Conservation (phyloP, 2,329 filamentous ascomycete species). For the Nothomitra cinnamomea region DNA sequence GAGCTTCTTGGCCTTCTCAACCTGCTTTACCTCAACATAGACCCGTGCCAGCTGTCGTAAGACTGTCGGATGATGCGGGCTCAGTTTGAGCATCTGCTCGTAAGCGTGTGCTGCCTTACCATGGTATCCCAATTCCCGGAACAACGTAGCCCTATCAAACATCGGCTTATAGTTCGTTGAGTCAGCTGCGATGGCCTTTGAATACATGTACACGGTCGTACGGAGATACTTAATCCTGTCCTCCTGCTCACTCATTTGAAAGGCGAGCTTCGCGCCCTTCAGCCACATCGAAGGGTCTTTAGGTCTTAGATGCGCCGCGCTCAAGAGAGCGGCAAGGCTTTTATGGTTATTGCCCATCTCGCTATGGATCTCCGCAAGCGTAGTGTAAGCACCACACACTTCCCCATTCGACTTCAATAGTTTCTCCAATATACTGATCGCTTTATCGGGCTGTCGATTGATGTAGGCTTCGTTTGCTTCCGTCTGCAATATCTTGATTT, state of each 20-base stretch:
- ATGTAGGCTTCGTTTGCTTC: slow-evolving; percentile 31
- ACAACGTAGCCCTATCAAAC: slow-evolving; percentile 36
- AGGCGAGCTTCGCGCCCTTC: slow-evolving; percentile 36
- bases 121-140: slow-evolving; percentile 31
- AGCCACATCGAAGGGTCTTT: slow-evolving; percentile 39
- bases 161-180: slow-evolving; percentile 34
- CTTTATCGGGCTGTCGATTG: slow-evolving; percentile 28
- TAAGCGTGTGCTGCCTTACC: slow-evolving; percentile 32
- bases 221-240: slow-evolving; percentile 25
- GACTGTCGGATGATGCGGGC: slow-evolving; percentile 36
- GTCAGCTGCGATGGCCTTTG: slow-evolving; percentile 35
- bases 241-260: slow-evolving; percentile 24
- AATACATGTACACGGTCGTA: slow-evolving; percentile 35
- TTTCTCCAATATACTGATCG: slow-evolving; percentile 25
- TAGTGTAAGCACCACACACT: slow-evolving; percentile 42
- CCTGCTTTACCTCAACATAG: slow-evolving; percentile 33
- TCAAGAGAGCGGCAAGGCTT: slow-evolving; percentile 37
- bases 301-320: slow-evolving; percentile 38
- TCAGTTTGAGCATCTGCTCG: slow-evolving; percentile 34
- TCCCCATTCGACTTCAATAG: slow-evolving; percentile 42
- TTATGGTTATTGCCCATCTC: slow-evolving; percentile 38
- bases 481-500: slow-evolving; percentile 30
- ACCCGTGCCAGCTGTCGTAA: slow-evolving; percentile 39
- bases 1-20: slow-evolving; percentile 28
- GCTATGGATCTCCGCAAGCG: slow-evolving; percentile 41